Evolutionary conservation across 176 grass and related monocot genomes (phyloP).

Genomic region (Puccinellia tenuiflora): DNA sequence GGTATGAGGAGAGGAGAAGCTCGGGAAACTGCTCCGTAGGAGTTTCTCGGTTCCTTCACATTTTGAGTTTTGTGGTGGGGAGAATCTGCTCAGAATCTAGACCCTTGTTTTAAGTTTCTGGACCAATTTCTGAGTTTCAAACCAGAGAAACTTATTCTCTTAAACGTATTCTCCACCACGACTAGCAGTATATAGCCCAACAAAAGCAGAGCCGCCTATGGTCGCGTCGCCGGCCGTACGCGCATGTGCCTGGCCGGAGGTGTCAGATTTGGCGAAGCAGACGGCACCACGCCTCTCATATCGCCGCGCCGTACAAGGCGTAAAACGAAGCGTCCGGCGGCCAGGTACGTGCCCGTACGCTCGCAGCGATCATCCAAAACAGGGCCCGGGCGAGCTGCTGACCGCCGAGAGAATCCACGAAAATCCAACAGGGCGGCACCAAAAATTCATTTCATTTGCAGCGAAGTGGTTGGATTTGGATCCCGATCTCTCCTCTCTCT

Average conservation of each 20-base stretch:
- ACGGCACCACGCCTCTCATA: not conserved
- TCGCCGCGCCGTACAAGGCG: not conserved
- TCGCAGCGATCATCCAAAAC: not conserved
- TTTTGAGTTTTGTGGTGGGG: no score
- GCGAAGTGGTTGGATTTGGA: slow-evolving; percentile 27
- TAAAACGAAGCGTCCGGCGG: slow-evolving; percentile 39
- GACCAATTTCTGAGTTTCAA: no score
- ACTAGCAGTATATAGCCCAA: no score
- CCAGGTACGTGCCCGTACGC: slow-evolving; percentile 1
- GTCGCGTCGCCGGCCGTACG: slow-evolving; percentile 13
- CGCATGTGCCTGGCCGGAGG: no score
- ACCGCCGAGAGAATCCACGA: slow-evolving; percentile 14
- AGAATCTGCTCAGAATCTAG: no score
- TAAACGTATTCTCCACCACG: no score
- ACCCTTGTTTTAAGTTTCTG: no score
- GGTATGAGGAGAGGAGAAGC: no score
- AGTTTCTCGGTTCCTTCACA: no score
- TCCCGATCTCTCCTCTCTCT: not conserved
- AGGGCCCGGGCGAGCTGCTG: slow-evolving; percentile 7
- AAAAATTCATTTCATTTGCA: slow-evolving; percentile 18
- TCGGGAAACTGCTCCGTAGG: no score
- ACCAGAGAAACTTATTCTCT: no score
- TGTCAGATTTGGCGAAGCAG: not conserved
- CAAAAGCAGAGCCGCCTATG: not conserved
- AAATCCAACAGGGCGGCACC: slow-evolving; percentile 31